Evolutionary conservation across 345 rosid species (phyloP).

Genomic region (Orychophragmus violaceus): DNA sequence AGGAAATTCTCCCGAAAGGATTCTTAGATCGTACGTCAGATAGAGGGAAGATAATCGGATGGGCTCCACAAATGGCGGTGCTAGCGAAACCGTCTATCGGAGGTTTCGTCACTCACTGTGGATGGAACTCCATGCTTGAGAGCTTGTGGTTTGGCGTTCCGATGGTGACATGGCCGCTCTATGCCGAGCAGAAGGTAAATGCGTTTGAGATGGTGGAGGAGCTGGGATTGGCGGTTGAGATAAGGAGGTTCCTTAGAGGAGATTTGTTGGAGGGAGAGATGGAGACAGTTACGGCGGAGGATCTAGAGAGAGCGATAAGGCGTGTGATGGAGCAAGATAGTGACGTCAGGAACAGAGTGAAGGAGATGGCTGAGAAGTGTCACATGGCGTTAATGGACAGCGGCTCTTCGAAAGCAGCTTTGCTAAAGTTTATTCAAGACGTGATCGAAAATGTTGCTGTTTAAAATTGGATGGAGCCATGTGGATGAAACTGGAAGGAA

Average conservation of each 20-base stretch:
- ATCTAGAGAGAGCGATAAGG: conserved; percentile 37
- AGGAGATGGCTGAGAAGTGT: conserved; percentile 25
- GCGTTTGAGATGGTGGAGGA: conserved; percentile 47
- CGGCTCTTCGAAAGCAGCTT: conserved; percentile 34
- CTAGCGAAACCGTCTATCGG: conserved; percentile 43
- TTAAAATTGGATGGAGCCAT: not conserved
- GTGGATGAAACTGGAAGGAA: not conserved
- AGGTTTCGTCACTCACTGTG: conserved; percentile 57
- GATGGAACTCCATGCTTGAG: conserved; percentile 65
- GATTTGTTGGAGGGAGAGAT: not conserved
- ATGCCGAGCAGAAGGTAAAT: conserved; percentile 49
- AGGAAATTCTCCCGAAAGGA: conserved; percentile 38
- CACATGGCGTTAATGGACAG: conserved; percentile 33
- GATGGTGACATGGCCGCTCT: conserved; percentile 47
- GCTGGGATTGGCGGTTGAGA: conserved; percentile 41
- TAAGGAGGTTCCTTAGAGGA: conserved; percentile 23
- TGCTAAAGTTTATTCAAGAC: conserved; percentile 32
- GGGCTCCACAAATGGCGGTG: conserved; percentile 55
- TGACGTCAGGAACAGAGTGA: conserved; percentile 31
- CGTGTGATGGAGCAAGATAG: conserved; percentile 33
- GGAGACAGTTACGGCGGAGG: conserved; percentile 28
- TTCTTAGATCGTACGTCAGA: conserved; percentile 37
- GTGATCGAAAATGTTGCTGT: conserved; percentile 1
- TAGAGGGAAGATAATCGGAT: conserved; percentile 42
- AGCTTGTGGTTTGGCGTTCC: conserved; percentile 56